Evolutionary conservation across 139 green algal species (phyloP), one percentile per base, ranked within the genome.

Genomic region (Marvania coccoides): DNA sequence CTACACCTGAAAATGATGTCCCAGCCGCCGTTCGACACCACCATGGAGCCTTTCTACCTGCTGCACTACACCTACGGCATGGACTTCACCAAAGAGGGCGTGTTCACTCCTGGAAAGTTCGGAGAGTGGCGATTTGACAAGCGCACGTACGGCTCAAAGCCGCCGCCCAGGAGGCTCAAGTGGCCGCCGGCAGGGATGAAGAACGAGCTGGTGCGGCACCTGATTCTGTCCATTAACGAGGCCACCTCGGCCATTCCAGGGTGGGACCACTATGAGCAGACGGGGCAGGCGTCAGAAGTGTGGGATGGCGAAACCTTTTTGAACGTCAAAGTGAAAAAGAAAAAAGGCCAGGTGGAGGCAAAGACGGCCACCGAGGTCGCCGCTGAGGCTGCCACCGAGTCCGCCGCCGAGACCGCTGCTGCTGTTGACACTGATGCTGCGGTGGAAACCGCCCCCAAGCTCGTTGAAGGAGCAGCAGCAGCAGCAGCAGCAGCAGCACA

Each of bases 41-140:
- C 73, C 1, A 47, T 88, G 55, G 26, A 75, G 15, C 55, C 75
- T 19, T 91, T 81, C 77, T 95, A 95, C 81, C 88, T 98, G 40
- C 77, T 98, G 47, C 93, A 98, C 76, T 98, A 95, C 83, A 98
- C 93, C 3, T 98, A 98, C 65, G 92, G 92, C 57, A 92, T 88
- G 69, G 91, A 97, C 75, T 98, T 91, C 79, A 88, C 81, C 30
- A 24, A 77, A 19, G 60, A 86, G 1, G 87, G 84, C 1, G 61
- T 74, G 45, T 92, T 91, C 74, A 92, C 26, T 47, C n/a, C 65
- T 55, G 87, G 88, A 56, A 93, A 95, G 78, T 81, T 84, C 47
- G 92, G 91, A 2, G 71, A 83, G 66, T 98, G 92, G 92, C 81
- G 87, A 3, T 98, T 97, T 65, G 92, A 98, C 81, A 98, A 98